Conservation (phyloP, 805 yeast species). For the Kodamaea kakaduensis region DNA sequence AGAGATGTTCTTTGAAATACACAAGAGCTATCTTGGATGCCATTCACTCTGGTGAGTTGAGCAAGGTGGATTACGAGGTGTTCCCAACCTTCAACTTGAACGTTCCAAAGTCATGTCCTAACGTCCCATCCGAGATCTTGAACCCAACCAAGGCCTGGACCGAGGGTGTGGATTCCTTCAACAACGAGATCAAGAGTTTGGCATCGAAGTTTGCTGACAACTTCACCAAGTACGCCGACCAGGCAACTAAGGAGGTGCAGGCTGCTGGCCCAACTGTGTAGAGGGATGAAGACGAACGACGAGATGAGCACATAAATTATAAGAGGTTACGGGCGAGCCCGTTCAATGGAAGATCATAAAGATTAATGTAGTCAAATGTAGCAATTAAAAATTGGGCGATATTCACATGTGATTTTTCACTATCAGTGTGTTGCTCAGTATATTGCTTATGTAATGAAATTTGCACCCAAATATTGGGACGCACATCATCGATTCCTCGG, state of each 20-base stretch:
- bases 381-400: no score
- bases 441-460: no score
- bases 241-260: constrained; percentile 79
- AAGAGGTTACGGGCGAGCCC: no score
- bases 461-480: no score
- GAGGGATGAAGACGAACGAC: no score
- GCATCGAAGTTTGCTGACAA: constrained; percentile 80
- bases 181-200: constrained; percentile 48
- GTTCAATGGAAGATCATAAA: no score
- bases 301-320: no score
- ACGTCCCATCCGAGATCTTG: constrained; percentile 79
- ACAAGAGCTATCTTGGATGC: constrained; percentile 95
- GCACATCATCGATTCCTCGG: no score
- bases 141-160: constrained; percentile 86
- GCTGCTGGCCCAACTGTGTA: constrained; percentile 81
- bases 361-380: no score
- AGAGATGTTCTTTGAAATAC: constrained; percentile 95
- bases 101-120: constrained; percentile 76
- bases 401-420: background rate
- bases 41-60: constrained; percentile 86
- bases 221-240: constrained; percentile 78
- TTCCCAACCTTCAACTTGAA: constrained; percentile 84
- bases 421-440: no score
- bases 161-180: constrained; percentile 38
- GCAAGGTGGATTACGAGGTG: constrained; percentile 73